Base-by-base conservation (phyloP, 345 rosid genomes). In the Nasturtium officinale region DNA sequence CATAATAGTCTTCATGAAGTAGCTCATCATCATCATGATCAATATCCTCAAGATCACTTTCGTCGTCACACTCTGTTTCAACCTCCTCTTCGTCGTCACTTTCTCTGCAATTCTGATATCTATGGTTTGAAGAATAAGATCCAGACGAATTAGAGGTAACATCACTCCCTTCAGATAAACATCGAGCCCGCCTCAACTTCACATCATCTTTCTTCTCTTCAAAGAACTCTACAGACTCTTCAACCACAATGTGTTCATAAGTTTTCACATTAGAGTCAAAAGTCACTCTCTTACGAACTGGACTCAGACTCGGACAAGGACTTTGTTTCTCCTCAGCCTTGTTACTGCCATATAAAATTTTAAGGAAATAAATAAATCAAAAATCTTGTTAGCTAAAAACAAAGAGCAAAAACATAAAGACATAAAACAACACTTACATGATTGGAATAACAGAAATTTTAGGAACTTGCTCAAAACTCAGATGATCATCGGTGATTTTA, bases 91-190 rank as follows among this genome's bases (percentile, higher is more conserved):
- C 92, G 40, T 77, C 76, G 15, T 87, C 96, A 15, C 91, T 87
- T 55, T 89, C 96, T 80, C 89, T 79, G 71, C 90, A 89, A 53
- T 89, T 86, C 82, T 79, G 84, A 57, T 89, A 89, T 80, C 96
- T 83, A 64, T 90, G 85, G 57, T 77, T 95, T 2, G 92, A 73
- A 75, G 96, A 92, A 69, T 55, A 87, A 40, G 90, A 86, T 0
- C 84, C 85, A 16, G 86, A 84, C 11, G 85, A 84, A 67, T 84
- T 88, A 3, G 90, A 82, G 1, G 77, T 80, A 4, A 83, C 54
- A 0, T 87, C 86, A 69, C 89, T 83, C 16, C 75, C 87, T 15
- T 85, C 94, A 51, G 91, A 83, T 56, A 80, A 79, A 71, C 85
- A 78, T 38, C 76, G 81, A 53, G 85, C 73, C 64, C 57, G 86